Conservation (phyloP, 2,329 filamentous ascomycete species). For the Aureobasidium mangrovei region DNA sequence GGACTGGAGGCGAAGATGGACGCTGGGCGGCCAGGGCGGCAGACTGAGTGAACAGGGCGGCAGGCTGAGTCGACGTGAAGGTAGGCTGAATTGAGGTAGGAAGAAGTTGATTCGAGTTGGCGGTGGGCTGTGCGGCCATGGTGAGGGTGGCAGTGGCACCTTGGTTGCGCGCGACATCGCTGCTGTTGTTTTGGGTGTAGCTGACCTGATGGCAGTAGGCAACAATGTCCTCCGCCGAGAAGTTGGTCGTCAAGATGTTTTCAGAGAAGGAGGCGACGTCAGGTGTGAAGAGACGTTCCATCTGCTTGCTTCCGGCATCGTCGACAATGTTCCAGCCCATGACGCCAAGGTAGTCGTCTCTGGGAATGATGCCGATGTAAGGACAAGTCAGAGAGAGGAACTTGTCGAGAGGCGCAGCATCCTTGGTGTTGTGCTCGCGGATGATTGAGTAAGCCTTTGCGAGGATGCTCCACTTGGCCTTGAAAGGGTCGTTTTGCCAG, state of each 20-base stretch:
- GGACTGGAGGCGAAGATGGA: background rate
- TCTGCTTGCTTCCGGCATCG: slow-evolving; percentile 20
- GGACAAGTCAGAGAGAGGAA: slow-evolving; percentile 41
- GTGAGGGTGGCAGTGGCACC: slow-evolving; percentile 17
- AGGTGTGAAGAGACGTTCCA: slow-evolving; percentile 18
- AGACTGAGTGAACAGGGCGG: background rate
- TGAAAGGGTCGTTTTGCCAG: slow-evolving; percentile 44
- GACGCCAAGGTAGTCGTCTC: slow-evolving; percentile 36
- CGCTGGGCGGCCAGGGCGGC: background rate
- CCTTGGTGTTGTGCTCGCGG: slow-evolving; percentile 42
- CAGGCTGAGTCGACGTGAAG: background rate
- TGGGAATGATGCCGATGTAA: slow-evolving; percentile 39
- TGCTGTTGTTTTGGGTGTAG: slow-evolving; percentile 20
- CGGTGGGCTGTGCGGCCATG: slow-evolving; percentile 17
- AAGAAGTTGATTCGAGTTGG: background rate
- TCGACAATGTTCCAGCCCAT: slow-evolving; percentile 39
- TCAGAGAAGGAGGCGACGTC: slow-evolving; percentile 16
- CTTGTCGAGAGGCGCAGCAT: slow-evolving; percentile 37
- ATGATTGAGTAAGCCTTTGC: slow-evolving; percentile 49
- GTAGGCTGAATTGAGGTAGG: background rate
- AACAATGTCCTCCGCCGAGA: slow-evolving; percentile 31
- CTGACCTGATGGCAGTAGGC: slow-evolving; percentile 22
- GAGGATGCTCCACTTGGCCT: slow-evolving; percentile 45
- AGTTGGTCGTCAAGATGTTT: slow-evolving; percentile 20
- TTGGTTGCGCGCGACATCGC: slow-evolving; percentile 13